phyloP scores from a whole-genome alignment of 108 stramenopile species.

The Heterococcus sp. region DNA sequence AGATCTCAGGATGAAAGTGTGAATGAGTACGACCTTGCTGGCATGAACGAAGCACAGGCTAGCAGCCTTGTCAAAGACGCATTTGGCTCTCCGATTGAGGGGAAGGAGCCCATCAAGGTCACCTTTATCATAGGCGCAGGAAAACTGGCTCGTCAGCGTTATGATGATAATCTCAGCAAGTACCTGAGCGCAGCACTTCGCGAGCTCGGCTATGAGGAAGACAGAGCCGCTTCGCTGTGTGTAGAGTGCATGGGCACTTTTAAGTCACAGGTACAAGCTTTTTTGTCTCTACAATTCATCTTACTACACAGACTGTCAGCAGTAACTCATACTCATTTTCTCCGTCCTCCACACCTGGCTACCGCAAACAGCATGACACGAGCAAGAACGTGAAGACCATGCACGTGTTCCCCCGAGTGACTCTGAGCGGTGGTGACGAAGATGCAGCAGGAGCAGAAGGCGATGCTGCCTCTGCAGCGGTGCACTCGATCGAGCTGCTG shows the following conservation, averaged over 20 bases:
- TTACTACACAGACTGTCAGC: too few relatives aligned
- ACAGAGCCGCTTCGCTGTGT: constrained; percentile 72
- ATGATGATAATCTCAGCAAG: constrained; percentile 73
- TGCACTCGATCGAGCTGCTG: constrained; percentile 54
- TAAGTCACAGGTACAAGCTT: too few relatives aligned
- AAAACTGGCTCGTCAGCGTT: constrained; percentile 73
- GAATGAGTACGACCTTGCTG: too few relatives aligned
- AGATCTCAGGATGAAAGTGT: too few relatives aligned
- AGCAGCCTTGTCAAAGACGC: too few relatives aligned
- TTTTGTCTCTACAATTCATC: too few relatives aligned
- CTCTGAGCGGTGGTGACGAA: neutral
- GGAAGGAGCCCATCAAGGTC: constrained; percentile 67
- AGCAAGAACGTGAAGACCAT: constrained; percentile 86
- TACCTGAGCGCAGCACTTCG: constrained; percentile 70
- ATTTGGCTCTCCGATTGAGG: too few relatives aligned
- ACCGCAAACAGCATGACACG: constrained; percentile 93
- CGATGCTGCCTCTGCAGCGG: constrained; percentile 29
- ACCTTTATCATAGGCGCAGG: constrained; percentile 83
- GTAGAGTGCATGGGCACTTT: constrained; percentile 74
- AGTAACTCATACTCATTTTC: too few relatives aligned
- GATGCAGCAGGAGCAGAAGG: constrained; percentile 6
- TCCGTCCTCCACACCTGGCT: too few relatives aligned
- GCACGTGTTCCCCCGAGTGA: constrained; percentile 76
- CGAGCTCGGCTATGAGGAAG: constrained; percentile 74
- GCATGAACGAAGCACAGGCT: too few relatives aligned